Evolutionary conservation across 2,329 filamentous ascomycete genomes (phyloP), one percentile per base, ranked within the genome.

Genomic region (Fusarium brachygibbosum): DNA sequence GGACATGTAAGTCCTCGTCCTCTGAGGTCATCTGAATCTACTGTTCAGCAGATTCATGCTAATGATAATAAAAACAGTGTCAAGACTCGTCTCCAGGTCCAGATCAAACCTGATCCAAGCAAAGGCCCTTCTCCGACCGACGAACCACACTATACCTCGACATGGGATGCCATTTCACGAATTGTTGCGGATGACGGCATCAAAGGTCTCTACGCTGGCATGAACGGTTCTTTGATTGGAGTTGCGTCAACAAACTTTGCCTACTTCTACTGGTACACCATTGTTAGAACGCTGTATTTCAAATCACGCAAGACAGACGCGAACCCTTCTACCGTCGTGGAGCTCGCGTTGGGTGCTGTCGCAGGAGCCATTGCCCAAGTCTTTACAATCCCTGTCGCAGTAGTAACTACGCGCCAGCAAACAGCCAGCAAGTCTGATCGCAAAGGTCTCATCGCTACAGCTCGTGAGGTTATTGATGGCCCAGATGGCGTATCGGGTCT

Each of bases 191-290:
- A 88, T 54, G 96, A 99, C 72, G 96, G 96, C 32, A 58, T 96
- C 11, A 76, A 84, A 46, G 96, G 96, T 9, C 87, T 99, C 10
- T 99, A 99, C 76, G 89, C 92, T 53, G 96, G 96, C 64, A 94
- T 99, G 79, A 86, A 89, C 63, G 94, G 95, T 51, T 90, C 94
- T 6, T 84, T 99, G 19, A 83, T 98, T 52, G 96, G 96, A 55
- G 96, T 99, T 35, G 95, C 94, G 2, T 98, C 94, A 28, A 98
- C 95, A 53, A 99, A 99, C 81, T 99, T 99, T 78, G 96, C 96
- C 75, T 99, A 99, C 82, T 99, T 99, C 79, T 99, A 99, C 83
- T 98, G 95, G 94, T 98, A 98, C 79, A 95, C 93, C 7, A 82
- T 96, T 29, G 93, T 98, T 32, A 90, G 96, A 68, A 89, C 89